These are phyloP conservation scores for Glaciozyma martinii DNA, from an alignment of 768 basidiomycete genomes.

Conservation along the genomic window DNA sequence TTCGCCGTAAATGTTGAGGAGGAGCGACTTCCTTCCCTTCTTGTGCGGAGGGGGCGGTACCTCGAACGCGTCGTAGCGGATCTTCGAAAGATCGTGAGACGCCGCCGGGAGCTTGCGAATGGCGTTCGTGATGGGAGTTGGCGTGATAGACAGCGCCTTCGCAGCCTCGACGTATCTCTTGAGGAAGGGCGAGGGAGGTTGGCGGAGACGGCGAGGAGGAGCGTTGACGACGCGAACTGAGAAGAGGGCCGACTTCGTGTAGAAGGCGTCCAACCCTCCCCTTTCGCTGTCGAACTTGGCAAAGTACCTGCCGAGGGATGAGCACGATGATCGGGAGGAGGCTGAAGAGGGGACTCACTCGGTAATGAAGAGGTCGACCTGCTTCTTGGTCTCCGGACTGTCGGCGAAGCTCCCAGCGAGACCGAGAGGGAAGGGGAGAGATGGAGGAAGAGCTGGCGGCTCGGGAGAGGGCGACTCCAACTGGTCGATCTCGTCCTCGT, in stretches of 20 bases:
- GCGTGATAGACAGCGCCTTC: conserved; percentile 6
- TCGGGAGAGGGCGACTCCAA: conserved; percentile 7
- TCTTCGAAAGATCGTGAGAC: conserved; percentile 10
- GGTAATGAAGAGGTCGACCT: conserved; percentile 7
- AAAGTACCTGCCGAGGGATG: conserved; percentile 16
- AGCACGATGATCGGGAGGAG: background rate
- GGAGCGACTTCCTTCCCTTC: conserved; percentile 1
- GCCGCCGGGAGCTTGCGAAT: conserved; percentile 17
- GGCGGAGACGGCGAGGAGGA: background rate
- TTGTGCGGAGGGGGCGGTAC: background rate
- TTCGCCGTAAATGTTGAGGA: conserved; percentile 14
- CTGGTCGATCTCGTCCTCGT: conserved; percentile 12
- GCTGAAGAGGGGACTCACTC: conserved; percentile 5
- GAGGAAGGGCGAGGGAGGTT: background rate
- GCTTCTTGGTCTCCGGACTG: background rate
- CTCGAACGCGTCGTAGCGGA: background rate
- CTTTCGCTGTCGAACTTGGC: conserved; percentile 18
- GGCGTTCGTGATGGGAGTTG: conserved; percentile 19
- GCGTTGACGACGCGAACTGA: conserved; percentile 3
- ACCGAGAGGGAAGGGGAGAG: conserved; percentile 9
- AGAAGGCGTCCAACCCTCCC: conserved; percentile 14
- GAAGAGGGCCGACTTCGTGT: conserved; percentile 21
- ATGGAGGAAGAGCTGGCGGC: background rate
- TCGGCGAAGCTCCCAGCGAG: conserved; percentile 1
- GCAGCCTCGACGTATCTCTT: background rate